Conservation (phyloP, 2,329 filamentous ascomycete genomes). For the Fusarium luffae region DNA sequence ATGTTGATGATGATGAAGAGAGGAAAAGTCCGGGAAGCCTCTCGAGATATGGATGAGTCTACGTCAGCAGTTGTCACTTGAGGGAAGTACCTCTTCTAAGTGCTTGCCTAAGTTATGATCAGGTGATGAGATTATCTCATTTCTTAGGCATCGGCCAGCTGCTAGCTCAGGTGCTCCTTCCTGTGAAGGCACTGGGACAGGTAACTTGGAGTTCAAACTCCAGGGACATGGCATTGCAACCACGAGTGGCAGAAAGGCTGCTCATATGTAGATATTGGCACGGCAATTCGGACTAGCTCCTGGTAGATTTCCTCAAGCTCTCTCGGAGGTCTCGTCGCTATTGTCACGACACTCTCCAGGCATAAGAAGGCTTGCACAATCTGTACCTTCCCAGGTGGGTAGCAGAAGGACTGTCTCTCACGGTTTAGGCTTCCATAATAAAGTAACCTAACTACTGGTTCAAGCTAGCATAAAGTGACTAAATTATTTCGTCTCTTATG, state of each 20-base stretch:
- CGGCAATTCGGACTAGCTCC: not conserved
- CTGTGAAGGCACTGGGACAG: not conserved
- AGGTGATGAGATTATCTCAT: not conserved
- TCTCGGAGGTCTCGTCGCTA: not conserved
- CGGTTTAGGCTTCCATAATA: too few species aligned
- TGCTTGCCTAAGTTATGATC: not conserved
- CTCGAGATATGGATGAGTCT: too few species aligned
- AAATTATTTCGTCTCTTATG: too few species aligned
- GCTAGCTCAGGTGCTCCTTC: not conserved
- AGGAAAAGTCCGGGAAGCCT: too few species aligned
- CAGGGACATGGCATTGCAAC: not conserved
- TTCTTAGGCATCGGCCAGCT: not conserved
- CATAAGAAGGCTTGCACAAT: not conserved
- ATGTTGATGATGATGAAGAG: too few species aligned
- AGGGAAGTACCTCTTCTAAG: too few species aligned
- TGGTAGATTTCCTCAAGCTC: not conserved
- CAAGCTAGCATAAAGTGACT: too few species aligned
- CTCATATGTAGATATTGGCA: not conserved
- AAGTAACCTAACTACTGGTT: too few species aligned
- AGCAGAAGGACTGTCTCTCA: too few species aligned
- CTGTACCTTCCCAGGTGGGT: not conserved
- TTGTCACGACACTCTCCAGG: not conserved
- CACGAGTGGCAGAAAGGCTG: fast-evolving
- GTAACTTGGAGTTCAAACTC: not conserved
- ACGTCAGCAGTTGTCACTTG: too few species aligned